Evolutionary conservation across 2,329 filamentous ascomycete genomes (phyloP).

Genomic region (Zymoseptoria ardabiliae): DNA sequence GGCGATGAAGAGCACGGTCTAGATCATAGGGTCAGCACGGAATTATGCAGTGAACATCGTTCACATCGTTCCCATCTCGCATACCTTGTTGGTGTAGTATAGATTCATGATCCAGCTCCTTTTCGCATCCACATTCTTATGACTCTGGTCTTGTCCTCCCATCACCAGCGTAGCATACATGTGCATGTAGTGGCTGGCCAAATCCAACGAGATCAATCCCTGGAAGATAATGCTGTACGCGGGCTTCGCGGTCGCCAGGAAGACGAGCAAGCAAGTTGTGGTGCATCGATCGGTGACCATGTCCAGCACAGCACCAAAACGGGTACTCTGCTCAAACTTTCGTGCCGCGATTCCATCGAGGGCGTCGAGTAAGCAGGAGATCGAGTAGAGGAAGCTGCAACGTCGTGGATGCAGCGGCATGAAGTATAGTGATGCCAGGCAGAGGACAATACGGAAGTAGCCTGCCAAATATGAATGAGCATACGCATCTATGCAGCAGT

Average conservation of each 20-base stretch:
- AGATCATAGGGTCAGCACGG: slow-evolving; percentile 9
- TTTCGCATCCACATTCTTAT: slow-evolving; percentile 88
- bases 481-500: not conserved
- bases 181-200: slow-evolving; percentile 97
- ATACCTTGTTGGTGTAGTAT: slow-evolving; percentile 95
- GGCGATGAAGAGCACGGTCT: slow-evolving; percentile 86
- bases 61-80: slow-evolving; percentile 18
- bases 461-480: slow-evolving; percentile 28
- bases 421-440: slow-evolving; percentile 90
- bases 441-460: slow-evolving; percentile 48
- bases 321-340: slow-evolving; percentile 79
- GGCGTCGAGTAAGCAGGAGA: slow-evolving; percentile 92
- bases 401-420: slow-evolving; percentile 98
- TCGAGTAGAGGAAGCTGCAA: slow-evolving; percentile 81
- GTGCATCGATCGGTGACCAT: slow-evolving; percentile 99
- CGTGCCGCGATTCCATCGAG: slow-evolving; percentile 91
- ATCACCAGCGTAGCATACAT: slow-evolving; percentile 95
- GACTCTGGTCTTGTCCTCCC: slow-evolving; percentile 69
- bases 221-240: slow-evolving; percentile 94
- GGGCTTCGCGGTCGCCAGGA: slow-evolving; percentile 88
- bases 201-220: slow-evolving; percentile 80
- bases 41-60: not conserved
- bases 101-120: slow-evolving; percentile 84
- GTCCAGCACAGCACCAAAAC: slow-evolving; percentile 92
- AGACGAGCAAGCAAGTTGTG: slow-evolving; percentile 88